Base-by-base conservation (phyloP, 345 rosid species). In the Gossypium turneri region DNA sequence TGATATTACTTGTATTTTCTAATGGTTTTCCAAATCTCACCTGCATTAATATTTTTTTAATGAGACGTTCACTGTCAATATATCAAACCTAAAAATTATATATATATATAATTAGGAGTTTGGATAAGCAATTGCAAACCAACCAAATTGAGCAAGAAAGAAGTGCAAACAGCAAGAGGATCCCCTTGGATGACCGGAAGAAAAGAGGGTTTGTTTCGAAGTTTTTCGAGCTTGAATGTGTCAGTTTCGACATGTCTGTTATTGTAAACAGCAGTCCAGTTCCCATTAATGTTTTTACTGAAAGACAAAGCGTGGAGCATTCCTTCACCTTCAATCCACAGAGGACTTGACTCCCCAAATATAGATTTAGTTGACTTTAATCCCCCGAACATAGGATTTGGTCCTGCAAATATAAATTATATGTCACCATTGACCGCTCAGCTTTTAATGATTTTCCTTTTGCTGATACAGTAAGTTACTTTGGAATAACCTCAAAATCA, bases 261-360 rank as follows among this genome's bases (percentile, higher is more conserved):
- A 8, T 76, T 84, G 75, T 89, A 89, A 13, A 34, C 9, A 1
- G 87, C 72, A 41, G 34, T 80, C 91, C 90, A 86, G 2, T 38
- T 71, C 50, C 81, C 85, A 50, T 78, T 29, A 11, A 41, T 63
- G 45, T 51, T 63, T 65, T 81, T 85, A 8, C 62, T 50, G 15
- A 86, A 86, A 70, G 86, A 85, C 34, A 89, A 34, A 60, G 78
- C 87, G 71, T 85, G 94, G 62, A 86, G 83, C 90, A 89, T 86
- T 64, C 94, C 91, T 81, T 89, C 91, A 63, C 91, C 90, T 82
- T 86, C 90, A 1, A 89, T 57, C 89, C 88, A 85, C 0, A 74
- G 59, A 34, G 85, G 84, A 75, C 81, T 87, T 29, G 90, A 78
- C 52, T 59, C 66, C 25, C 90, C 90, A 6, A 87, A 86, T 41